Conservation (phyloP, 2,329 filamentous ascomycete genomes). For the Beauveria varroae region DNA sequence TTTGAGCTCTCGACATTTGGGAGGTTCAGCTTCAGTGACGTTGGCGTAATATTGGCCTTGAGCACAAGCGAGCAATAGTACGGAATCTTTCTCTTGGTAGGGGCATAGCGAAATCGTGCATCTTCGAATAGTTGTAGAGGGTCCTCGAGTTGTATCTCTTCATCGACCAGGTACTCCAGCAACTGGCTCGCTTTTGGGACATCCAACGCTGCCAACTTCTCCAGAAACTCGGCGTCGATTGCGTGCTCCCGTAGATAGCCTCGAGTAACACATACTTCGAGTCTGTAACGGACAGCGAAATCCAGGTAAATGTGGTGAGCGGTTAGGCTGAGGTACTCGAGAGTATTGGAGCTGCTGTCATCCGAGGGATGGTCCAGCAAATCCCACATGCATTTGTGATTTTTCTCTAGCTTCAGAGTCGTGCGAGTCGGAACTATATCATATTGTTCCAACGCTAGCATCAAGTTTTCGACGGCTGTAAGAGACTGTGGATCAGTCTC, state of each 20-base stretch:
- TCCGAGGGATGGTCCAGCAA: conserved; percentile 21
- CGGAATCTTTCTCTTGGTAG: conserved; percentile 31
- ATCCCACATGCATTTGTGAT: conserved; percentile 22
- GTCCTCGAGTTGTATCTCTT: conserved; percentile 58
- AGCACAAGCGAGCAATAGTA: conserved; percentile 67
- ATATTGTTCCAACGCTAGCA: conserved; percentile 50
- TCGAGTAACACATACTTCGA: conserved; percentile 88
- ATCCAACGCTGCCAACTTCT: conserved; percentile 42
- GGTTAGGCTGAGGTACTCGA: conserved; percentile 21
- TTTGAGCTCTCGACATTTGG: conserved; percentile 83
- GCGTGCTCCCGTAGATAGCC: conserved; percentile 69
- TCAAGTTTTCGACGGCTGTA: conserved; percentile 33
- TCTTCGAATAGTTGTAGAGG: conserved; percentile 16
- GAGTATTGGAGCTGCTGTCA: conserved; percentile 17
- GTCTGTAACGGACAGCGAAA: conserved; percentile 76
- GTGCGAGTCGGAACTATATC: neutral
- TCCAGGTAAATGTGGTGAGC: conserved; percentile 35
- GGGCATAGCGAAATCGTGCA: neutral
- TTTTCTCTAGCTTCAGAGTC: conserved; percentile 19
- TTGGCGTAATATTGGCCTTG: conserved; percentile 76
- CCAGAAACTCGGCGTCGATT: conserved; percentile 60
- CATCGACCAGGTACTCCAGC: conserved; percentile 66
- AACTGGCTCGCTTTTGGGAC: conserved; percentile 51
- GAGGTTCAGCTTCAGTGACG: conserved; percentile 68
- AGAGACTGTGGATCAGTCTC: conserved; percentile 18